Evolutionary conservation across 345 rosid species (phyloP), one percentile per base, ranked within the genome.

Genomic region (Mercurialis annua): DNA sequence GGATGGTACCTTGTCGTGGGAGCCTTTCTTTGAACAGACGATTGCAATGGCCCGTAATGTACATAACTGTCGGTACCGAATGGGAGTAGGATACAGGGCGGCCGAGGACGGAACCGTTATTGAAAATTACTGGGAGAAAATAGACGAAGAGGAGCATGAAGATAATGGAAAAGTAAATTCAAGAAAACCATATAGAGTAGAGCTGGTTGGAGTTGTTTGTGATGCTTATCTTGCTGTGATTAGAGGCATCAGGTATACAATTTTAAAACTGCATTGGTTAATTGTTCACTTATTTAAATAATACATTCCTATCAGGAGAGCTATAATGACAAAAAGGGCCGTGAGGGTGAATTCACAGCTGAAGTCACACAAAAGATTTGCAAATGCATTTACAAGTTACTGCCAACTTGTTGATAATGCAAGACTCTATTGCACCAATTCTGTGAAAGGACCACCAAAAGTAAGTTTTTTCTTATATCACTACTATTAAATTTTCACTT

Each of bases 1-100:
- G 98, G 98, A 92, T 59, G 97, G 98, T 36, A 92, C 98, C 10
- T 81, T 92, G 33, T 90, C 98, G 31, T 88, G 97, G 96, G 81
- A 85, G 59, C 98, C 98, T 29, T 90, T 88, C 57, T 96, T 90
- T 33, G 88, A 86, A 58, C 96, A 92, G 74, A 92, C 94, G 4
- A 76, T 90, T 74, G 85, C 96, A 29, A 92, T 90, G 98, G 91
- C 96, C 1, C 82, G 96, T 63, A 84, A 86, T 9, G 98, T 92
- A 44, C 98, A 90, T 64, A 87, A 88, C 20, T 85, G 73, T 61
- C 83, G 92, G 23, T 90, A 90, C 69, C 84, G 97, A 42, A 92
- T 93, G 98, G 98, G 96, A 71, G 70, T 65, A 21, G 97, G 98
- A 48, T 93, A 93, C 78, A 84, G 71, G 69, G 82, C 79, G 17